Evolutionary conservation across 768 basidiomycete genomes (phyloP).

Genomic region (Dictyophora rubrovolvata): DNA sequence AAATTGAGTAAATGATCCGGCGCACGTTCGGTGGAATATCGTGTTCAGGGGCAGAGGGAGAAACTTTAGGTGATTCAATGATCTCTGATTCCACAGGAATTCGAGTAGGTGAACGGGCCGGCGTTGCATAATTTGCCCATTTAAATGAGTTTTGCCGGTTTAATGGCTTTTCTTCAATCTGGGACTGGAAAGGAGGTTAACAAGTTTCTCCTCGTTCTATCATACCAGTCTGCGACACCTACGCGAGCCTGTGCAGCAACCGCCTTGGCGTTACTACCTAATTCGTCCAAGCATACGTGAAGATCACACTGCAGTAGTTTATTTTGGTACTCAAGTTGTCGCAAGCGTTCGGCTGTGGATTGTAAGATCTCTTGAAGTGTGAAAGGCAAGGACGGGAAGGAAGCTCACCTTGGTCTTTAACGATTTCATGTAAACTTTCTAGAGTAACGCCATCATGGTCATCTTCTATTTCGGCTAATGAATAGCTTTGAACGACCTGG

Average conservation of each 20-base stretch:
- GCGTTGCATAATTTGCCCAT: slow-evolving; percentile 67
- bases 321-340: slow-evolving; percentile 69
- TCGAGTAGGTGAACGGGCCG: slow-evolving; percentile 74
- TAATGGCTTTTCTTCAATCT: slow-evolving; percentile 35
- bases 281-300: slow-evolving; percentile 55
- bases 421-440: slow-evolving; percentile 53
- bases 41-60: slow-evolving; percentile 70
- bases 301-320: slow-evolving; percentile 53
- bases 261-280: slow-evolving; percentile 21
- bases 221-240: slow-evolving; percentile 8
- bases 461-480: slow-evolving; percentile 49
- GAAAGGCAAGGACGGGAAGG: neutral
- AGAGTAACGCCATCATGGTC: slow-evolving; percentile 44
- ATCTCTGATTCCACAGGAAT: slow-evolving; percentile 34
- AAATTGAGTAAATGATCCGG: neutral
- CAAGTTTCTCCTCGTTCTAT: slow-evolving; percentile 2
- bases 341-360: slow-evolving; percentile 55
- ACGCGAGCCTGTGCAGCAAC: slow-evolving; percentile 13
- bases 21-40: slow-evolving; percentile 27
- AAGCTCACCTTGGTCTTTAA: slow-evolving; percentile 64
- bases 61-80: slow-evolving; percentile 64
- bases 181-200: slow-evolving; percentile 19
- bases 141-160: slow-evolving; percentile 76
- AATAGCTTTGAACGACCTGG: neutral
- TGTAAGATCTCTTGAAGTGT: slow-evolving; percentile 5